These are phyloP conservation scores for Pseudocercospora vitis DNA, from an alignment of 2,329 filamentous ascomycete genomes.

Conservation along the genomic window DNA sequence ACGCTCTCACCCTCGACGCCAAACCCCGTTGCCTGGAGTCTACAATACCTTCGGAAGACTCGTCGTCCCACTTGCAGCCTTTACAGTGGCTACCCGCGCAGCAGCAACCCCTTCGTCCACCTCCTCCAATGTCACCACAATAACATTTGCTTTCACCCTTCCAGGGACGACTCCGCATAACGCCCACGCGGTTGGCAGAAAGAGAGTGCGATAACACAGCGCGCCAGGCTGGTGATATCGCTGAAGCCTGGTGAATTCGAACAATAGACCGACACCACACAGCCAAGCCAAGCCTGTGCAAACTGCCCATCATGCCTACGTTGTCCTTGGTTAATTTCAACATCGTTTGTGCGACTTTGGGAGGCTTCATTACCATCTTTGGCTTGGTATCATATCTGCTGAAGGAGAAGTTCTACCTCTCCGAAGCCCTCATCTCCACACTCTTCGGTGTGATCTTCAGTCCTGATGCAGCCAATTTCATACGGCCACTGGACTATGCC, in stretches of 20 bases:
- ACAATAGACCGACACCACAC: neutral
- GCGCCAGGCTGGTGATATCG: constrained; percentile 7
- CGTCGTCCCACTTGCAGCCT: no score
- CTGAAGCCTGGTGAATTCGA: constrained; percentile 1
- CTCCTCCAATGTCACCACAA: constrained; percentile 26
- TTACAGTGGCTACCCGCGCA: constrained; percentile 10
- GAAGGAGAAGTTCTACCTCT: constrained; percentile 88
- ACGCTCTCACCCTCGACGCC: neutral
- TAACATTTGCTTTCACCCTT: constrained; percentile 29
- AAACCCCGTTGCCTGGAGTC: neutral
- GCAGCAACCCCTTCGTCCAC: neutral
- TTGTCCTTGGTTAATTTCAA: constrained; percentile 70
- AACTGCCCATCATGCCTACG: constrained; percentile 54
- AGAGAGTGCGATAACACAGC: constrained; percentile 26
- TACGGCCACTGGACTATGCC: constrained; percentile 74
- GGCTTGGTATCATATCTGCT: constrained; percentile 84
- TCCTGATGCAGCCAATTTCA: constrained; percentile 72
- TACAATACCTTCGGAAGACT: neutral
- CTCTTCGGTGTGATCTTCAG: constrained; percentile 77
- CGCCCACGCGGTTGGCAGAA: constrained; percentile 5
- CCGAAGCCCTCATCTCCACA: constrained; percentile 86
- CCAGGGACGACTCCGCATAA: neutral
- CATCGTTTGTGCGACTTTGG: constrained; percentile 74
- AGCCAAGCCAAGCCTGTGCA: neutral
- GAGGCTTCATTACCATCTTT: constrained; percentile 87